These are phyloP conservation scores for Ambrosiella beaveri DNA, from an alignment of 2,329 filamentous ascomycete species.

Conservation along the genomic window DNA sequence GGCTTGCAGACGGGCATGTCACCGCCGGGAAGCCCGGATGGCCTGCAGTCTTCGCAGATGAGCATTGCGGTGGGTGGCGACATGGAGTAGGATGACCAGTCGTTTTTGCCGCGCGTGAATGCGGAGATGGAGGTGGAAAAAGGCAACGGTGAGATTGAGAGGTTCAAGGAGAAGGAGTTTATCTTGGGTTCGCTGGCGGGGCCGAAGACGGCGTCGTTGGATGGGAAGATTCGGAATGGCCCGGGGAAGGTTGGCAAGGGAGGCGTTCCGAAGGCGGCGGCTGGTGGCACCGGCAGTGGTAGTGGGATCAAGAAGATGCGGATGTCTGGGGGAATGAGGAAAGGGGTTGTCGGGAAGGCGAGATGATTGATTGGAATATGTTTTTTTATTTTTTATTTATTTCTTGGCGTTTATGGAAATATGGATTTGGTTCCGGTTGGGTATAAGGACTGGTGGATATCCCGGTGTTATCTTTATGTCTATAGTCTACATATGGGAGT, in stretches of 20 bases:
- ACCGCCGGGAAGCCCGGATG: slow-evolving; percentile 3
- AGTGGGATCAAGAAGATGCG: neutral
- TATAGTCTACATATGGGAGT: neutral
- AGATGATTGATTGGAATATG: neutral
- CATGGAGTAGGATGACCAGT: slow-evolving; percentile 9
- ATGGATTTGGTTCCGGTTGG: neutral
- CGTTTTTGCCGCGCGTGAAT: slow-evolving; percentile 1
- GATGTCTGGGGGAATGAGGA: neutral
- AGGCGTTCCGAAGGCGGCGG: neutral
- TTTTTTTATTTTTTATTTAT: neutral
- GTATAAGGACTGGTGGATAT: neutral
- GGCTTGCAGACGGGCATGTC: neutral
- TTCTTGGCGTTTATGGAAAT: neutral
- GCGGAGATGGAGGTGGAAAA: neutral
- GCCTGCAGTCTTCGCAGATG: slow-evolving; percentile 10
- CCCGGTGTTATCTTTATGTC: neutral
- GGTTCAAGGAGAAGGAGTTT: neutral
- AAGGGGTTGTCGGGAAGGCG: neutral
- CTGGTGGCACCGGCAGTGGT: neutral
- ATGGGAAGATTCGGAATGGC: too few species aligned
- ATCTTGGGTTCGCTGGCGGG: too few species aligned
- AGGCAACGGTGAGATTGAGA: neutral
- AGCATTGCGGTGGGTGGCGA: slow-evolving; percentile 13
- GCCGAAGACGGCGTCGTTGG: too few species aligned
- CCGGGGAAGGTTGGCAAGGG: neutral